A percentile compares a stretch with the other conserved stretches of the same genome.
phyloP scores from a whole-genome alignment of 1,284 basidiomycete species.

The Bondarzewia mesenterica region DNA sequence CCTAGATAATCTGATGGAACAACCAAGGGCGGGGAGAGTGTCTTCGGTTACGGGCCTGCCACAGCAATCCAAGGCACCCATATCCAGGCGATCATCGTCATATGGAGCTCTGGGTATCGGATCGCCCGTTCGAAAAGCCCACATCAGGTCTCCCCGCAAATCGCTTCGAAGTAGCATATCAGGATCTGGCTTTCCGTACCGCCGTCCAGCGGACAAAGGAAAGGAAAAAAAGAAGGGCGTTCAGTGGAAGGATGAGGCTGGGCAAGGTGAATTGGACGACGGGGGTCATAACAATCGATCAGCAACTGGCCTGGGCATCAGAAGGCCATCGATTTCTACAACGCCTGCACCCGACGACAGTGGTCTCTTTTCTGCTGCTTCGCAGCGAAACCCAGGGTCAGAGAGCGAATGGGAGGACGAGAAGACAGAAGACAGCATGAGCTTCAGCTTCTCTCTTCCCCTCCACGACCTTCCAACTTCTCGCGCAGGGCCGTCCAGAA shows the following conservation, averaged over 20 bases:
- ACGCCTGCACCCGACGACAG: constrained; percentile 17
- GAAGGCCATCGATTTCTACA: constrained; percentile 27
- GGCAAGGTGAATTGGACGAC: constrained; percentile 77
- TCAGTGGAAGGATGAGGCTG: constrained; percentile 85
- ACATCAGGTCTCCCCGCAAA: constrained; percentile 28
- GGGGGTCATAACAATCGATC: constrained; percentile 31
- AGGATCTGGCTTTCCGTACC: constrained; percentile 38
- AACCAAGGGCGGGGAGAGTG: constrained; percentile 19
- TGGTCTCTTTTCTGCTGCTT: constrained; percentile 13
- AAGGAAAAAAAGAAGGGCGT: constrained; percentile 68
- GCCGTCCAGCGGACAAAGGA: constrained; percentile 52
- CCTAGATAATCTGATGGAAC: constrained; percentile 39
- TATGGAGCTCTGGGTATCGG: constrained; percentile 32
- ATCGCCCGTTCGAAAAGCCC: constrained; percentile 23
- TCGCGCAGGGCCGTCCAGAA: constrained; percentile 15
- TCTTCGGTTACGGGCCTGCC: constrained; percentile 36
- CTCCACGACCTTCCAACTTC: constrained; percentile 21
- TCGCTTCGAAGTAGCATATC: constrained; percentile 46
- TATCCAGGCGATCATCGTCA: constrained; percentile 42
- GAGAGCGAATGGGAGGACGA: constrained; percentile 89
- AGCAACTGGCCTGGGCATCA: constrained; percentile 24
- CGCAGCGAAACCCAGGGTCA: constrained; percentile 32
- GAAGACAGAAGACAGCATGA: constrained; percentile 67
- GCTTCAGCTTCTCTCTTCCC: constrained; percentile 36
- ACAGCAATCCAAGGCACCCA: constrained; percentile 27